A percentile compares a stretch with the other conserved stretches of the same genome.
phyloP scores from a whole-genome alignment of 164 flowering plant genomes.

The Litsea cubeba region DNA sequence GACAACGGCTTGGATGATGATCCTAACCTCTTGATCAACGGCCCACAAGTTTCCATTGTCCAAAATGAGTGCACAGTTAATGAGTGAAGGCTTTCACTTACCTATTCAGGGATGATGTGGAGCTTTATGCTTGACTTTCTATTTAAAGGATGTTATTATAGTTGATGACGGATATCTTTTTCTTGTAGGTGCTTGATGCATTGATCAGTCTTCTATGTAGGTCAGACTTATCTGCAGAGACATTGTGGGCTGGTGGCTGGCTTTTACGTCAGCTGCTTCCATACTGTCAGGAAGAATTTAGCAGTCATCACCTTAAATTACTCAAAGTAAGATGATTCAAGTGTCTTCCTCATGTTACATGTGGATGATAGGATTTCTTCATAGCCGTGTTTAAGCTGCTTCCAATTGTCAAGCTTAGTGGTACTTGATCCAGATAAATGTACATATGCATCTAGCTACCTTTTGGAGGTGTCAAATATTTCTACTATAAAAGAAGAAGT shows the following conservation, averaged over 20 bases:
- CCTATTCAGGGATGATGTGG: background rate
- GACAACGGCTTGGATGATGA: no score
- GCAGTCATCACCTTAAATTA: slow-evolving; percentile 51
- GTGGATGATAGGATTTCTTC: background rate
- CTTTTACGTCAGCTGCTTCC: slow-evolving; percentile 95
- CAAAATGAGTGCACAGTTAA: no score
- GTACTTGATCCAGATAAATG: background rate
- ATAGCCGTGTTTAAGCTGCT: background rate
- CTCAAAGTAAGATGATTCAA: slow-evolving; percentile 51
- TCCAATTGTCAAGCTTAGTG: background rate
- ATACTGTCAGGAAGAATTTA: slow-evolving; percentile 74
- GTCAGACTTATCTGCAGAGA: slow-evolving; percentile 78
- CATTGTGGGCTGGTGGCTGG: slow-evolving; percentile 98
- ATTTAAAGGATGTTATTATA: background rate
- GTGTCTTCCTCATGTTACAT: background rate
- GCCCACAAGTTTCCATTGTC: no score
- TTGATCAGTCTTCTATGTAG: slow-evolving; percentile 84
- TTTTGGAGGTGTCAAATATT: background rate
- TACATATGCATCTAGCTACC: background rate
- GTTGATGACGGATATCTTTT: background rate
- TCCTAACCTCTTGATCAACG: no score
- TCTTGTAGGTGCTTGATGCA: slow-evolving; percentile 75
- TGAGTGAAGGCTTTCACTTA: no score
- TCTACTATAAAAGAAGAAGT: background rate
- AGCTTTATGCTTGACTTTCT: background rate